Conservation (phyloP, 2,329 filamentous ascomycete species). For the Fusarium haematococcum region DNA sequence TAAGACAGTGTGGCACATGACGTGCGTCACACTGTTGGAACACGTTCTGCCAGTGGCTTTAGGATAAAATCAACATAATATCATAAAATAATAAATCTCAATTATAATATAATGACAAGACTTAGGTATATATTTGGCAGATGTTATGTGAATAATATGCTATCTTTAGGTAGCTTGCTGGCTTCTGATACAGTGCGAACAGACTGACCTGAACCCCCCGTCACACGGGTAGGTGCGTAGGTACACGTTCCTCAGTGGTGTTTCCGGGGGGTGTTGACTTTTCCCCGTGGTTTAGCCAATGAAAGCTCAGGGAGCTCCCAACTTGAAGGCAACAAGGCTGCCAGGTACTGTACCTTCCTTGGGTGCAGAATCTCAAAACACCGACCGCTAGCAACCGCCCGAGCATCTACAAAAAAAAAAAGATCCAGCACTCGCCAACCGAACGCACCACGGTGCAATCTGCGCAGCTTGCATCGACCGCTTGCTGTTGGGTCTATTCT, state of each 20-base stretch:
- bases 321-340: slow-evolving; percentile 47
- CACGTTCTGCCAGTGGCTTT: too few species aligned
- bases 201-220: too few species aligned
- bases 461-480: slow-evolving; percentile 33
- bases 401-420: slow-evolving; percentile 38
- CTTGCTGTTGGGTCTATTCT: slow-evolving; percentile 33
- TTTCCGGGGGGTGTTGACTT: not conserved
- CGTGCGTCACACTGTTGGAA: too few species aligned
- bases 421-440: slow-evolving; percentile 35
- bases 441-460: slow-evolving; percentile 40
- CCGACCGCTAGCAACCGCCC: slow-evolving; percentile 33
- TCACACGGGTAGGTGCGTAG: not conserved
- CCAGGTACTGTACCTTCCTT: not conserved
- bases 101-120: too few species aligned
- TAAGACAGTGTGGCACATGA: too few species aligned
- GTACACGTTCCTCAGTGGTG: slow-evolving; percentile 38
- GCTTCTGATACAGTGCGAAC: too few species aligned
- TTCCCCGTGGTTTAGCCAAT: slow-evolving; percentile 34
- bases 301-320: slow-evolving; percentile 36
- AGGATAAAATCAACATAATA: too few species aligned
- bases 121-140: too few species aligned
- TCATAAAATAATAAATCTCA: too few species aligned
- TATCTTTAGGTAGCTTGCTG: too few species aligned
- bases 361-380: slow-evolving; percentile 47
- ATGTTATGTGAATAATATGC: too few species aligned